Base-by-base conservation (phyloP, 164 flowering plant species). In the Chimonanthus praecox region DNA sequence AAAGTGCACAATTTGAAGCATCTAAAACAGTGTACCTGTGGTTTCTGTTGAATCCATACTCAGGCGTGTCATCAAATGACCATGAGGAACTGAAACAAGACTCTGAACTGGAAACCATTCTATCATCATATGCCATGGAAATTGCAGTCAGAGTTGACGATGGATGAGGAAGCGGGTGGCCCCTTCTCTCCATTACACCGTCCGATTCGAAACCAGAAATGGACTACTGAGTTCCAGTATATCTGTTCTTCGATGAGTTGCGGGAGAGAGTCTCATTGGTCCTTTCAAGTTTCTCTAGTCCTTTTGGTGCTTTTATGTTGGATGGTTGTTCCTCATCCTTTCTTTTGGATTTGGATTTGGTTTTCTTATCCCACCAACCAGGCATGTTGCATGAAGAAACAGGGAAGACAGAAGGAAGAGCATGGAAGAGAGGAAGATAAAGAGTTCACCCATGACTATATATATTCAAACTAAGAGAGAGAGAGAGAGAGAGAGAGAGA, bases 1-100 rank as follows among this genome's bases (percentile, higher is more conserved):
- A 49, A 70, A n/a, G 46, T 10, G 33, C 47, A 16, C 69, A 70
- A 67, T 4, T 68, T 50, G 71, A 15, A 58, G 44, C 46, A 45
- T 33, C 15, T 7, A 10, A 33, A 20, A 15, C 3, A 21, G 72
- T 76, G 64, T 64, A 83, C 88, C 88, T 85, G 74, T 54, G 46
- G 67, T 20, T 58, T 66, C 63, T 71, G 33, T 71, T 49, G 51
- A 70, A 83, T 43, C 49, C 75, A 48, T 74, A 83, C 76, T 80
- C 86, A 13, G 83, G 71, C 2, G 80, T 81, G 51, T 91, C 94
- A 6, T 88, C 94, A 18, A 87, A 91, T 8, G 97, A 94, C 49
- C 90, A 94, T 64, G 90, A 89, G 1, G 97, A 94, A 80, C 94
- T 86, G 16, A 82, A 85, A 73, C 98, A 91, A 0, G 96, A 90